A percentile compares a stretch with the other conserved stretches of the same genome.
phyloP scores from a whole-genome alignment of 345 rosid species.

The Chamaenerion angustifolium region DNA sequence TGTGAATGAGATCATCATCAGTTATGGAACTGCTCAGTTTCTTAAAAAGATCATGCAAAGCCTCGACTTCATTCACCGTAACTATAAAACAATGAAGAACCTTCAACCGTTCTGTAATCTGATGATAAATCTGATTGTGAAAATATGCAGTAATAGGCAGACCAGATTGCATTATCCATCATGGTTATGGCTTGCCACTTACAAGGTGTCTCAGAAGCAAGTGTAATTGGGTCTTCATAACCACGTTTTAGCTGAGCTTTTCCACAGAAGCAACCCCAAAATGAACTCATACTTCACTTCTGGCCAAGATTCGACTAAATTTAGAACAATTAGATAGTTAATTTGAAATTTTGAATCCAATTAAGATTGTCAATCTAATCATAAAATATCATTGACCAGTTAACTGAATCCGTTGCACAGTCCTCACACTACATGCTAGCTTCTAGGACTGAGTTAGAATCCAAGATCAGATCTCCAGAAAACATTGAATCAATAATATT shows the following conservation, averaged over 20 bases:
- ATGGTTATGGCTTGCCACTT: slow-evolving; percentile 21
- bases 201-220: slow-evolving; percentile 77
- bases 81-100: slow-evolving; percentile 23
- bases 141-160: not conserved
- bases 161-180: not conserved
- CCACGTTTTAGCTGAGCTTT: slow-evolving; percentile 20
- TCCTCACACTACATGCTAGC: no score
- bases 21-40: slow-evolving; percentile 45
- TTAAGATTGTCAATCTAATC: no score
- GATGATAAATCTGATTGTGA: not conserved
- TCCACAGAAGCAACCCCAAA: slow-evolving; percentile 33
- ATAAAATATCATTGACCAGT: no score
- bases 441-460: no score
- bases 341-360: no score
- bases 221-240: slow-evolving; percentile 35
- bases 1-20: slow-evolving; percentile 44
- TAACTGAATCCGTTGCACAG: no score
- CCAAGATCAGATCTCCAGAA: no score
- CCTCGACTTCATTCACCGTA: slow-evolving; percentile 64
- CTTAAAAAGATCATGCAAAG: slow-evolving; percentile 52
- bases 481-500: no score
- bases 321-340: no score
- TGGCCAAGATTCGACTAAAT: not conserved
- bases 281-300: slow-evolving; percentile 26
- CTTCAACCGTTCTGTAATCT: not conserved